Evolutionary conservation across 768 basidiomycete genomes (phyloP).

Genomic region (Suillus brevipes): DNA sequence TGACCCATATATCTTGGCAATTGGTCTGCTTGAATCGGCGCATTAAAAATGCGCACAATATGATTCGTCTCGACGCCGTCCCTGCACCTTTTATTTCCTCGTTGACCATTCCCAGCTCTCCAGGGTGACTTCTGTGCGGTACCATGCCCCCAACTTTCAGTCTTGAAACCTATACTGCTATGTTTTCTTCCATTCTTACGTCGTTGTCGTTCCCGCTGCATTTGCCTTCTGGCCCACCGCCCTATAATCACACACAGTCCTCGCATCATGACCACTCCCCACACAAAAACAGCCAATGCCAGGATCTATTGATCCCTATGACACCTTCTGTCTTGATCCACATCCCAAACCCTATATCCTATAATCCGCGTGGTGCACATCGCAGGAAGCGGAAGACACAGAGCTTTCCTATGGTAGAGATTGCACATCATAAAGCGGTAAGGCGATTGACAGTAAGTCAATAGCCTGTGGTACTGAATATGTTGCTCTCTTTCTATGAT

Average conservation of each 20-base stretch:
- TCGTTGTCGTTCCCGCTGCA: not conserved
- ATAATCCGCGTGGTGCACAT: not conserved
- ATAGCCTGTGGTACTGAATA: not conserved
- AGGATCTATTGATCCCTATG: constrained; percentile 10
- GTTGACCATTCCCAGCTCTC: too few relatives aligned
- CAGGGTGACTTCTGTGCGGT: not conserved
- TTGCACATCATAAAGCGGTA: not conserved
- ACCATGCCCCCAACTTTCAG: not conserved
- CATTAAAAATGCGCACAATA: not conserved
- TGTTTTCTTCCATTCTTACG: not conserved
- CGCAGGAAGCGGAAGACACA: not conserved
- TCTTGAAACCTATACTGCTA: not conserved
- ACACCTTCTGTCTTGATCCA: not conserved
- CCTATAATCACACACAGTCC: constrained; percentile 7
- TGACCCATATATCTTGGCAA: not conserved
- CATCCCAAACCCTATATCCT: constrained; percentile 3
- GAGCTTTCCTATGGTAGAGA: constrained; percentile 8
- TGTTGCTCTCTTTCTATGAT: not conserved
- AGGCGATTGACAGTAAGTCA: not conserved
- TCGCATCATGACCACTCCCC: not conserved
- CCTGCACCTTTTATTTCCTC: not conserved
- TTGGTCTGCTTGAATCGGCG: too few relatives aligned
- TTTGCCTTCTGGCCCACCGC: constrained; percentile 1
- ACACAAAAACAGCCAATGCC: not conserved
- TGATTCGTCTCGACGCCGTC: not conserved